These are phyloP conservation scores for Athelia sp. DNA, from an alignment of 1,284 basidiomycete genomes.

Conservation along the genomic window DNA sequence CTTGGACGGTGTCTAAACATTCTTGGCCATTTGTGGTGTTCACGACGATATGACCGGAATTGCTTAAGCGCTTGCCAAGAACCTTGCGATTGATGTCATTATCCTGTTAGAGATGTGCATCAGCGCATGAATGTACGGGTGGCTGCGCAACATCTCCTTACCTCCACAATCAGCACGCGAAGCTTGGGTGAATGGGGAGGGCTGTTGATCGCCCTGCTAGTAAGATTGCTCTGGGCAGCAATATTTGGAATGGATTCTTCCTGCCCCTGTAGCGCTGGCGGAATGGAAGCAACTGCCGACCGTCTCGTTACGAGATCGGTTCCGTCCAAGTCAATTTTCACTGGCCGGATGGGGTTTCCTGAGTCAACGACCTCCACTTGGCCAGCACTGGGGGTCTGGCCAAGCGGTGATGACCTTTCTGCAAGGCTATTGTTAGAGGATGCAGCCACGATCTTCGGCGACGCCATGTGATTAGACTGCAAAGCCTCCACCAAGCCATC, in stretches of 20 bases:
- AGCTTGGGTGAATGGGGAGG: conserved; percentile 20
- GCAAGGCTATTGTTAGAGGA: conserved; percentile 23
- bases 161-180: conserved; percentile 71
- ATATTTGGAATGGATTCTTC: too few species aligned
- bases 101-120: conserved; percentile 36
- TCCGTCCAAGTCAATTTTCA: conserved; percentile 35
- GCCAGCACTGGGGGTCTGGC: too few species aligned
- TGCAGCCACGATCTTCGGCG: neutral
- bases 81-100: conserved; percentile 77
- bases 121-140: neutral
- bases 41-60: conserved; percentile 66
- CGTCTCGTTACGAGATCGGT: conserved; percentile 16
- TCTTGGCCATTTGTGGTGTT: conserved; percentile 78
- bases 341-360: conserved; percentile 31
- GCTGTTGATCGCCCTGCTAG: neutral
- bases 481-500: conserved; percentile 68
- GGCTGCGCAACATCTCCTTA: conserved; percentile 14
- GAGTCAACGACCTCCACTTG: conserved; percentile 23
- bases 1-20: conserved; percentile 56
- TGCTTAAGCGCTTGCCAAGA: conserved; percentile 62
- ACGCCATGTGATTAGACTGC: conserved; percentile 33
- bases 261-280: too few species aligned
- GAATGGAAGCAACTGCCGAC: too few species aligned
- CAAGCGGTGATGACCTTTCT: too few species aligned
- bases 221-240: too few species aligned